Conservation (phyloP, 2,329 filamentous ascomycete species). For the Ophiocordyceps sinensis region DNA sequence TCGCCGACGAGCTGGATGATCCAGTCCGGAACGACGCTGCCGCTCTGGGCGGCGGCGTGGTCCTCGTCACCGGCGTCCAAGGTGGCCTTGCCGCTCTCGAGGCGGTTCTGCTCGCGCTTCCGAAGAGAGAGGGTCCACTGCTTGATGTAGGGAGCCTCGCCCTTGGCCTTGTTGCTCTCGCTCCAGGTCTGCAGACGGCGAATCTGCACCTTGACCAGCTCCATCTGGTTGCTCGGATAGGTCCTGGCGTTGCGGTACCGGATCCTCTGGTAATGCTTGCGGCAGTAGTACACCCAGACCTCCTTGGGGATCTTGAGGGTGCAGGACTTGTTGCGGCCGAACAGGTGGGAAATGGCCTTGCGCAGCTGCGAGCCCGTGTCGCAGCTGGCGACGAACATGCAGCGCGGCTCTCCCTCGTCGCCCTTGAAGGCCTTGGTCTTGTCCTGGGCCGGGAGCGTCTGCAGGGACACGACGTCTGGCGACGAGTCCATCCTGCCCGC, state of each 20-base stretch:
- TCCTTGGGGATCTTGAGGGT: constrained; percentile 54
- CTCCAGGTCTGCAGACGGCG: constrained; percentile 49
- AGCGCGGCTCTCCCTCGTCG: constrained; percentile 19
- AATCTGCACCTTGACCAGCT: constrained; percentile 49
- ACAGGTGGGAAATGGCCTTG: constrained; percentile 70
- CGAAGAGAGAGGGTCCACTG: constrained; percentile 48
- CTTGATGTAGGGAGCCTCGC: constrained; percentile 17
- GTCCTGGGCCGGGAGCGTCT: not conserved
- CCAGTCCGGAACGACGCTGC: constrained; percentile 33
- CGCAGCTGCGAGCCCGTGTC: constrained; percentile 46
- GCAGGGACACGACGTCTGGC: not conserved
- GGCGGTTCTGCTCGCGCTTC: constrained; percentile 48
- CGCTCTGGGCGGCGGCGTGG: constrained; percentile 11
- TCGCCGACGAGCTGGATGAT: constrained; percentile 29
- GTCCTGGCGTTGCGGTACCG: constrained; percentile 52
- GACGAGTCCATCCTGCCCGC: not conserved
- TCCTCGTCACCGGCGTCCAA: constrained; percentile 19
- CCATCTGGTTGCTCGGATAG: constrained; percentile 47
- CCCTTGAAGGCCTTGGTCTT: constrained; percentile 6
- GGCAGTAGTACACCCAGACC: constrained; percentile 64
- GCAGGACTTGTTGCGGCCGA: constrained; percentile 68
- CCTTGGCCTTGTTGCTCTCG: constrained; percentile 25
- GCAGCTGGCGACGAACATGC: constrained; percentile 43
- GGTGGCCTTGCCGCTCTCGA: constrained; percentile 19
- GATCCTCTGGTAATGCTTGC: constrained; percentile 69